Percentiles rank a stretch among this genome's conserved stretches.
These are phyloP conservation scores for Aegilops tauschii DNA, from an alignment of 176 grass and related monocot genomes.

Conservation along the genomic window DNA sequence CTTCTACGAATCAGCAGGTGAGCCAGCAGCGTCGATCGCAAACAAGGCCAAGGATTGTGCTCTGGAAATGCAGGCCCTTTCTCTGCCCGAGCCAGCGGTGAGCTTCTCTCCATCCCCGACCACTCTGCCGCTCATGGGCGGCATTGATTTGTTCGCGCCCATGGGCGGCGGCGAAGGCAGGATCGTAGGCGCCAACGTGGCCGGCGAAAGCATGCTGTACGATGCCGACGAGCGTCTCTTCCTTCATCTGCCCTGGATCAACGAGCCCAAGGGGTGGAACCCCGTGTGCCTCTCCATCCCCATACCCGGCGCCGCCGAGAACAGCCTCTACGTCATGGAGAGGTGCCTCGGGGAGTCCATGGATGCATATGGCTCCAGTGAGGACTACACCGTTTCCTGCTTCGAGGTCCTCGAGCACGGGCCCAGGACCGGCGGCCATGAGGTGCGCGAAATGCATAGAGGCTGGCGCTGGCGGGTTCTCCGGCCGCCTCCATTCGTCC, in stretches of 20 bases:
- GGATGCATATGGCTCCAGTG: not conserved
- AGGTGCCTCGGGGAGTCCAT: not conserved
- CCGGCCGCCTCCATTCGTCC: not conserved
- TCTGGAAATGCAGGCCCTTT: not conserved
- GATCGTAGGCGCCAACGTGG: not conserved
- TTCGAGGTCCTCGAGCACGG: not conserved
- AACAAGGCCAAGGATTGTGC: not conserved
- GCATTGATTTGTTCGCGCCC: not conserved
- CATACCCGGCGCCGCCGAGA: not conserved
- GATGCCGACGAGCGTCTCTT: not conserved
- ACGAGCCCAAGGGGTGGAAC: not conserved
- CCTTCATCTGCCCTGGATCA: not conserved
- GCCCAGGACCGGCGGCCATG: not conserved
- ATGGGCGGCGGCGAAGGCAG: not conserved
- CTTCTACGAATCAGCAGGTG: not conserved
- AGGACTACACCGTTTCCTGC: not conserved
- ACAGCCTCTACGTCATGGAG: not conserved
- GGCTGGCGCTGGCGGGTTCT: not conserved
- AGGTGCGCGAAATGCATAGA: not conserved
- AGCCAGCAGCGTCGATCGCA: not conserved
- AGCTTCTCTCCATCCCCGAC: not conserved
- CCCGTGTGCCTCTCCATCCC: not conserved
- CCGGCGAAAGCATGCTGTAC: not conserved
- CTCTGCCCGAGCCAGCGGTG: not conserved
- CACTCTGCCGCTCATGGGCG: not conserved